These are phyloP conservation scores for Porpolomopsis calyptriformis DNA, from an alignment of 768 basidiomycete species.

Conservation along the genomic window DNA sequence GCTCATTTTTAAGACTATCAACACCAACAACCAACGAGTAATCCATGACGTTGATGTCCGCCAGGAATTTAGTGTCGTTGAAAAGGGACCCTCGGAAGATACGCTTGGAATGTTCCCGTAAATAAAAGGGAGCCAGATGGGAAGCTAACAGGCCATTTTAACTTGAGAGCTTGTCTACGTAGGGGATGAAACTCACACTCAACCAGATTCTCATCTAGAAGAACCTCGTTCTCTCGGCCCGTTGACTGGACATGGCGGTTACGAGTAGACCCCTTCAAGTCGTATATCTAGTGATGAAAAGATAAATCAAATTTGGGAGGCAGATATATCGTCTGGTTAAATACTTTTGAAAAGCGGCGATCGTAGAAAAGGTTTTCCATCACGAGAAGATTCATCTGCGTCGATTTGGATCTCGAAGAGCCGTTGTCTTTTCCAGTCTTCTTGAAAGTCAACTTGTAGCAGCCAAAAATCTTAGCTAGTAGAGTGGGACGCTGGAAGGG, in stretches of 20 bases:
- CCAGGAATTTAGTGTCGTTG: constrained; percentile 93
- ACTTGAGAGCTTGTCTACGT: background rate
- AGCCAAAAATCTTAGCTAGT: constrained; percentile 93
- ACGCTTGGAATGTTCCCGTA: constrained; percentile 93
- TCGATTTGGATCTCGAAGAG: constrained; percentile 59
- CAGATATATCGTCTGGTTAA: constrained; percentile 4
- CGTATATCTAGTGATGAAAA: constrained; percentile 61
- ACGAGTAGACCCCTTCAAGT: constrained; percentile 91
- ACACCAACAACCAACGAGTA: constrained; percentile 93
- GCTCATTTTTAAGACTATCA: constrained; percentile 77
- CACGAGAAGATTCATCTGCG: constrained; percentile 89
- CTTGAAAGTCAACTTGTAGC: constrained; percentile 86
- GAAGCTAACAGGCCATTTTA: constrained; percentile 40
- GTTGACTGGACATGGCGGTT: constrained; percentile 90
- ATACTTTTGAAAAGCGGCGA: constrained; percentile 79
- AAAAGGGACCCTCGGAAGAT: constrained; percentile 83
- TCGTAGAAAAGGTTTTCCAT: constrained; percentile 99
- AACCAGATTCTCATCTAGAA: constrained; percentile 93
- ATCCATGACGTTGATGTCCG: constrained; percentile 94
- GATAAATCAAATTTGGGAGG: constrained; percentile 27
- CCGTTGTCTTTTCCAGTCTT: constrained; percentile 65
- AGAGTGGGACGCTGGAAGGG: constrained; percentile 73
- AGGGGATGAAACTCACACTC: constrained; percentile 46
- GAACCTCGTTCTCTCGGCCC: constrained; percentile 83
- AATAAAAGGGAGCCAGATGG: constrained; percentile 80